Percentiles rank a stretch among this genome's conserved stretches.
phyloP scores from a whole-genome alignment of 192 early-diverging fungal species.

The Umbelopsis ramanniana region DNA sequence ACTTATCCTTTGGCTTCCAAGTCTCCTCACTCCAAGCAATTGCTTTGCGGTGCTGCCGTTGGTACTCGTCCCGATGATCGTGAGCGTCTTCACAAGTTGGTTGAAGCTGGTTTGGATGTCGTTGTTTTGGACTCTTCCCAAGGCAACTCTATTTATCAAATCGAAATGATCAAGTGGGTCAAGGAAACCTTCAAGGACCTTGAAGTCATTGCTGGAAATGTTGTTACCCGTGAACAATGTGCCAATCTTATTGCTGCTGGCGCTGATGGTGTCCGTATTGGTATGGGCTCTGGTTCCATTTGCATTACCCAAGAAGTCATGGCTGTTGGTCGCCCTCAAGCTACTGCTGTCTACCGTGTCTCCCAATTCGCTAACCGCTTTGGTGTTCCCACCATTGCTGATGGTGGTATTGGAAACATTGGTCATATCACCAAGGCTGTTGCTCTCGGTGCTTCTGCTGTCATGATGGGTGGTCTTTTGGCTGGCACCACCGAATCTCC shows the following conservation, averaged over 20 bases:
- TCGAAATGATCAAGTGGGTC: conserved; percentile 95
- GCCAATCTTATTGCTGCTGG: conserved; percentile 89
- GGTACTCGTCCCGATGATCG: conserved; percentile 91
- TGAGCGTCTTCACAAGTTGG: conserved; percentile 79
- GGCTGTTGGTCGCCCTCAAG: conserved; percentile 98
- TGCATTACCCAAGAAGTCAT: conserved; percentile 99
- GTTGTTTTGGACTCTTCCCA: conserved; percentile 96
- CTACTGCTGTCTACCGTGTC: conserved; percentile 94
- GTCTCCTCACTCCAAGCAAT: conserved; percentile 78
- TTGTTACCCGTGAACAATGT: conserved; percentile 96
- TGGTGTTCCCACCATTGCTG: conserved; percentile 95
- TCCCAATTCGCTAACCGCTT: conserved; percentile 93
- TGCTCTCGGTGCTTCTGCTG: conserved; percentile 92
- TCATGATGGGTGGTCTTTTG: conserved; percentile 98
- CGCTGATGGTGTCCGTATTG: conserved; percentile 93
- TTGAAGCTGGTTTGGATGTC: conserved; percentile 95
- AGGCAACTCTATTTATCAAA: conserved; percentile 93
- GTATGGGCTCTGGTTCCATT: conserved; percentile 97
- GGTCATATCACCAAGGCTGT: conserved; percentile 98
- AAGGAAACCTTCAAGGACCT: conserved; percentile 80
- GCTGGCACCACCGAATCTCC: conserved; percentile 96
- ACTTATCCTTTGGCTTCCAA: conserved; percentile 95
- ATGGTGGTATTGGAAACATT: conserved; percentile 96
- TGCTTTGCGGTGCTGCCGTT: conserved; percentile 93
- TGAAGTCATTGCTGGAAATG: conserved; percentile 97